A percentile compares a stretch with the other conserved stretches of the same genome.
phyloP scores from a whole-genome alignment of 129 eudicot genomes.

The Rutidosis leptorrhynchoides region DNA sequence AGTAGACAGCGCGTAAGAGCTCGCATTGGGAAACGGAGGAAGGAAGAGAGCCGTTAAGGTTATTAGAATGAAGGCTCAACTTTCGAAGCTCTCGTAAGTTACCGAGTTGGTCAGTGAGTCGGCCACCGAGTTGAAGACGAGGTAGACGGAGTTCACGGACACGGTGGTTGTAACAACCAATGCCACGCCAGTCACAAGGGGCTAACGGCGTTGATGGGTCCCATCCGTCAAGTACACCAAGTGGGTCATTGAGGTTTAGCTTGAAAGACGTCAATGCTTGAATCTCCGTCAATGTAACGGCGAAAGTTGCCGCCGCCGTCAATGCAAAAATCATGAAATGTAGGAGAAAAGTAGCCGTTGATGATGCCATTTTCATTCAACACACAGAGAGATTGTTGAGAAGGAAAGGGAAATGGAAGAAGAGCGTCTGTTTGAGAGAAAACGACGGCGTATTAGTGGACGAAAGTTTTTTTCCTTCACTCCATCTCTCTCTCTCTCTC shows the following conservation, averaged over 20 bases:
- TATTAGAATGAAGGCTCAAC: constrained; percentile 56
- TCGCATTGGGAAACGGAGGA: constrained; percentile 42
- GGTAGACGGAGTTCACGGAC: constrained; percentile 65
- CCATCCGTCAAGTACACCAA: constrained; percentile 65
- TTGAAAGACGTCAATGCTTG: constrained; percentile 49
- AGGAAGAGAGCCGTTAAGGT: constrained; percentile 57
- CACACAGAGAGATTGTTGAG: too few species aligned
- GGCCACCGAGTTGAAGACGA: constrained; percentile 56
- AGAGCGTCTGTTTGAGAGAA: too few species aligned
- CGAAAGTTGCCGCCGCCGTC: too few species aligned
- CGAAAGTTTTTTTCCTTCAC: too few species aligned
- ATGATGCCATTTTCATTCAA: too few species aligned
- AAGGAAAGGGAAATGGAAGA: too few species aligned
- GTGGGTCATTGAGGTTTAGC: constrained; percentile 52
- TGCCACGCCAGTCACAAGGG: constrained; percentile 87
- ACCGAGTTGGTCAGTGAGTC: constrained; percentile 35
- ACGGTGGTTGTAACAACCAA: constrained; percentile 38
- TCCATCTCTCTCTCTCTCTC: too few species aligned
- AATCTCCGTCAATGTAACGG: constrained; percentile 31
- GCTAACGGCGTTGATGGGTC: constrained; percentile 50
- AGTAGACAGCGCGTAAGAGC: constrained; percentile 57
- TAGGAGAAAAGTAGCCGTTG: too few species aligned
- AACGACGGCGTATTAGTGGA: too few species aligned
- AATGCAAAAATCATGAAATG: too few species aligned
- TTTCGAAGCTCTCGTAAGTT: constrained; percentile 49